Evolutionary conservation across 805 yeast genomes (phyloP).

Genomic region (Yueomyces sinensis): DNA sequence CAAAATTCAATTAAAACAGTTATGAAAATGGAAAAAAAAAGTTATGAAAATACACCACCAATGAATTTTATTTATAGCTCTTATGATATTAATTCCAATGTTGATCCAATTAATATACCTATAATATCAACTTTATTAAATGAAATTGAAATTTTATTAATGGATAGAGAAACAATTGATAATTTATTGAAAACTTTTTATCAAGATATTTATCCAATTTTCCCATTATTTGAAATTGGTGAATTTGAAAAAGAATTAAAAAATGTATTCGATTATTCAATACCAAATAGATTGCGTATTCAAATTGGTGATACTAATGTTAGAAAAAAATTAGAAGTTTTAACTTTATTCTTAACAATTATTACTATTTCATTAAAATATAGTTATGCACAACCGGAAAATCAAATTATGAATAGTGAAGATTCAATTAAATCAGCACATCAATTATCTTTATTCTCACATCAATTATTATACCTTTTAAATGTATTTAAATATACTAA

Average conservation of each 20-base stretch:
- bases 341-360: slow-evolving; percentile 4
- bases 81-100: slow-evolving; percentile 6
- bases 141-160: slow-evolving; percentile 7
- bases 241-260: slow-evolving; percentile 4
- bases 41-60: slow-evolving; percentile 5
- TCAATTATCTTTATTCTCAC: slow-evolving; percentile 3
- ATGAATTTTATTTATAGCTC: slow-evolving; percentile 7
- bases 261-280: slow-evolving; percentile 1
- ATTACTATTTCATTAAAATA: slow-evolving; percentile 2
- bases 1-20: slow-evolving; percentile 10
- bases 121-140: slow-evolving; percentile 3
- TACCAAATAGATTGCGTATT: background rate
- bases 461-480: slow-evolving; percentile 6
- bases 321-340: slow-evolving; percentile 3
- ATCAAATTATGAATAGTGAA: background rate
- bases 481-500: slow-evolving; percentile 8
- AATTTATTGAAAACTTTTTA: slow-evolving; percentile 7
- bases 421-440: slow-evolving; percentile 1
- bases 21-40: slow-evolving; percentile 4
- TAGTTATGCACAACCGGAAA: slow-evolving; percentile 1
- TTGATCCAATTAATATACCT: slow-evolving; percentile 4
- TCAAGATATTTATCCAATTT: slow-evolving; percentile 12
- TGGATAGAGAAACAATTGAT: slow-evolving; percentile 4
- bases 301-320: slow-evolving; percentile 1
- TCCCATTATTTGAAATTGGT: slow-evolving; percentile 10